Evolutionary conservation across 192 early-diverging fungal genomes (phyloP), one percentile per base, ranked within the genome.

Genomic region (Umbelopsis vinacea): DNA sequence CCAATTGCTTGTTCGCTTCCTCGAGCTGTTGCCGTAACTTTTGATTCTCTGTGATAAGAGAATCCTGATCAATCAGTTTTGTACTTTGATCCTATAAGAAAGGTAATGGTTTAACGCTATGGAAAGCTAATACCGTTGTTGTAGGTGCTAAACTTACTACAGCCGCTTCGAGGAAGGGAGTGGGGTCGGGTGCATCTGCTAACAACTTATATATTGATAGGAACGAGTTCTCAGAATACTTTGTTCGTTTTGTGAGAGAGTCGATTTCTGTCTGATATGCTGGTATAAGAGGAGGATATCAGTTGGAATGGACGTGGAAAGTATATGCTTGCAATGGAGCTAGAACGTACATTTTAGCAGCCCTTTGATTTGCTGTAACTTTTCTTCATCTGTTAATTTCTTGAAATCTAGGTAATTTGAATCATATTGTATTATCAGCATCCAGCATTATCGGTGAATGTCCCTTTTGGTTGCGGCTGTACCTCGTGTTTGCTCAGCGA

Each of bases 191-290:
- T 11, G 91, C 93, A 46, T 93, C 90, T 43, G 90, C 89, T 7
- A 96, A 81, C 38, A 88, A 71, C 71, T 92, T 92, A 83, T 96
- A 96, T 52, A 96, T 74, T 22, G 84, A 83, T 33, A 98, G 82
- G 72, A 96, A 98, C 19, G 87, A 86, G 50, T 88, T 90, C 66
- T 96, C 91, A 33, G 96, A 90, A 26, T 80, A 84, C 81, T 96
- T 96, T 53, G 92, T 90, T 46, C 95, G 79, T 72, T 89, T 90
- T 11, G 94, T 95, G 57, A 98, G 85, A 22, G 79, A 77, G 76
- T 98, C 96, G 69, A 98, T 98, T 79, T 98, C 96, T 69, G 84
- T 82, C 79, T 98, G 96, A 77, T 98, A 98, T 9, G 88, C 90
- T 81, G 63, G 7, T 43, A 43, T 1, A n/a, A n/a, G n/a, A 43